Evolutionary conservation across 208 protist genomes (phyloP), one percentile per base, ranked within the genome.

Genomic region (Willaertia magna): DNA sequence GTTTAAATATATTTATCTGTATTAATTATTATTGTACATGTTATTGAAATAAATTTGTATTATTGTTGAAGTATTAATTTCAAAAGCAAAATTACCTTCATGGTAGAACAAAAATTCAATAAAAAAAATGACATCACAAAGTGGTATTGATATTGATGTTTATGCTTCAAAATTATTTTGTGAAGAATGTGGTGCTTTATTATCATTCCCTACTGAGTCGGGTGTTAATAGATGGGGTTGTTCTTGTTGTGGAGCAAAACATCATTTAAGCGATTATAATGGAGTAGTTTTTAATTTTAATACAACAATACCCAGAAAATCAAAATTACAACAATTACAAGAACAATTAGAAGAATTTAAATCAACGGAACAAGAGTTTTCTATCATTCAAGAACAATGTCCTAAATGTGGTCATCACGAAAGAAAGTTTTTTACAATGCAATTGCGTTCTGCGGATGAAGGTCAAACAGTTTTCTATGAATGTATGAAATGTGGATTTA

Each of bases 381-480:
- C 85, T 18, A n/a, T 67, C 16, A 85, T 91, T 7, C 51, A 91
- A 4, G 89, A 91, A 90, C 59, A 22, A 59, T 91, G 89, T 59
- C 89, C 89, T 59, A 55, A 85, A 61, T 91, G 89, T 79, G 26
- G 48, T 12, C 40, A 89, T 82, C 52, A 14, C 1, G 46, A 91
- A 88, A 82, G 91, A 48, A 86, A 61, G n/a, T 91, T 91, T 78
- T 87, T 85, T 51, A 91, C 90, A 20, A 84, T 87, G 48, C 90
- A 91, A 67, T 46, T 91, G 34, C 51, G 90, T 75, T 89, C 84
- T 61, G 90, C 89, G 11, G 90, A 92, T 92, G 90, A 92, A 90
- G 90, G 90, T 55, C 90, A 92, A 83, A 92, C 90, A 42, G 78
- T 90, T 46, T 92, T 92, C 84, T 92, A 92, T 61, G 86, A 90